Evolutionary conservation across 2,329 filamentous ascomycete species (phyloP), one percentile per base, ranked within the genome.

Genomic region (Fusarium sp.): DNA sequence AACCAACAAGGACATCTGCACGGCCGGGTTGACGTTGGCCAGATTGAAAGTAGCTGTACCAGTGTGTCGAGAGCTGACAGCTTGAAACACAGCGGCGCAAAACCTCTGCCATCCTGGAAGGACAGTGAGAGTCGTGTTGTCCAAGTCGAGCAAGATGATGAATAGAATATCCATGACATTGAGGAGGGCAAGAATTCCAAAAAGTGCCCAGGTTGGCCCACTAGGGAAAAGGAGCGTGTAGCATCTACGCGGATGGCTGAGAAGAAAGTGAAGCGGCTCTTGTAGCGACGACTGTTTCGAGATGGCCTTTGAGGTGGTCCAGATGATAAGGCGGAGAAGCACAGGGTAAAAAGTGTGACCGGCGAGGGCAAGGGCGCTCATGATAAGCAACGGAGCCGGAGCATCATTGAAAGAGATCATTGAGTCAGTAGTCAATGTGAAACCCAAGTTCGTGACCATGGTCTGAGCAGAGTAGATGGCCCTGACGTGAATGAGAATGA

Each of bases 141-240:
- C 77, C 23, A 89, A 78, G 55, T 87, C 82, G 8, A 85, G 74
- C 2, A 80, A 75, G 17, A 84, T 73, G 63, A 89, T 87, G 25
- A 89, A 78, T 4, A 89, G 74, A 10, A 85, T 79, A 72, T 88
- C 87, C 39, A 85, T 76, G 13, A 81, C 77, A 70, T 87, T 89
- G 15, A 89, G 80, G 4, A 78, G 72, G 10, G 87, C 64, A 5
- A 88, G 78, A 27, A 83, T 82, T 25, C 78, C 75, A 4, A 85
- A 78, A 0, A 89, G 80, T 67, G 83, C 84, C 86, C 86, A 89
- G 0, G 88, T 90, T 11, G 87, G 83, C n/a, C 78, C 76, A 31
- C 82, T 81, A 0, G 87, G 88, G 68, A 90, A 90, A 5, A 90
- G 81, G 5, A 88, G 82, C 6, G 86, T 89, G 70, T 88, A 90